Percentiles rank a stretch among this genome's conserved stretches.
These are phyloP conservation scores for Suillus paluster DNA, from an alignment of 768 basidiomycete genomes.

Conservation along the genomic window DNA sequence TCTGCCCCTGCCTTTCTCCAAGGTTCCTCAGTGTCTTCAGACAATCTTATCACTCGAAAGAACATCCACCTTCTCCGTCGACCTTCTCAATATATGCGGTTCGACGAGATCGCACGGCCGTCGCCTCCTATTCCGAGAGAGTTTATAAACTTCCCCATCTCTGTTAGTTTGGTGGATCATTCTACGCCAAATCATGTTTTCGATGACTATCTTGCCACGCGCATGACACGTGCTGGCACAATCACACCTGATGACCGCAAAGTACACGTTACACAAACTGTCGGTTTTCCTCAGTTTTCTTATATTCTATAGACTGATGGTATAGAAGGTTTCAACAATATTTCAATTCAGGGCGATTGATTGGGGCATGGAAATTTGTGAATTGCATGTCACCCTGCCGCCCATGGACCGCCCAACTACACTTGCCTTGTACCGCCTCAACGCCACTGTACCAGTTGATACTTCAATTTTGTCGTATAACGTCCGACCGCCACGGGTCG, in stretches of 20 bases:
- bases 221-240: not conserved
- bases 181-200: slow-evolving; percentile 1
- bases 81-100: slow-evolving; percentile 1
- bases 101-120: not conserved
- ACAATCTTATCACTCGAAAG: not conserved
- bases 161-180: slow-evolving; percentile 2
- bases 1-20: no score
- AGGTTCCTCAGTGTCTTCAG: not conserved
- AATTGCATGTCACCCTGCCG: not conserved
- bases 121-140: not conserved
- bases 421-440: not conserved
- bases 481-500: not conserved
- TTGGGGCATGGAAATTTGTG: slow-evolving; percentile 1
- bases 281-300: not conserved
- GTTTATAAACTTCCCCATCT: not conserved
- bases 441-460: not conserved
- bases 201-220: slow-evolving; percentile 2
- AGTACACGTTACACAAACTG: not conserved
- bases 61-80: not conserved
- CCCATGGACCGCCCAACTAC: not conserved
- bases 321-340: not conserved
- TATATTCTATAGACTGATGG: not conserved
- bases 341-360: slow-evolving; percentile 4
- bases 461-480: not conserved
- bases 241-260: slow-evolving; percentile 1